Percentiles rank a stretch among this genome's conserved stretches.
Conservation (phyloP, 2,329 filamentous ascomycete genomes). For the Ophiognomonia clavigignenti-juglandacearum region DNA sequence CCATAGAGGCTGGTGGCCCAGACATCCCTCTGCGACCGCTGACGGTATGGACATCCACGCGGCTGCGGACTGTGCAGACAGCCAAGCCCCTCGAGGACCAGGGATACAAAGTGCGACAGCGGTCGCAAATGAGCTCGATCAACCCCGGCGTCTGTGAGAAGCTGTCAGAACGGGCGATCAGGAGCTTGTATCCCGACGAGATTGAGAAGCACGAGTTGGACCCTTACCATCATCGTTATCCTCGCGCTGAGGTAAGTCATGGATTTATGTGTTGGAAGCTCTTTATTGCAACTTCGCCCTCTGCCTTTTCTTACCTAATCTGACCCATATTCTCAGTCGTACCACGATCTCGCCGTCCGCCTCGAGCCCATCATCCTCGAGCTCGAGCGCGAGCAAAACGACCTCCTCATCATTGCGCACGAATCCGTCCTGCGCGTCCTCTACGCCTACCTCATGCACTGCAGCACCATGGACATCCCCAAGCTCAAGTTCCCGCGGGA, state of each 20-base stretch:
- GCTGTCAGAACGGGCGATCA: conserved; percentile 78
- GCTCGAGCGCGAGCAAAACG: conserved; percentile 92
- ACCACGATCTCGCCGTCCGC: conserved; percentile 96
- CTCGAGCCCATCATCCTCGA: conserved; percentile 97
- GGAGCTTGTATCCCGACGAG: conserved; percentile 80
- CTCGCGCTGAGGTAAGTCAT: conserved; percentile 73
- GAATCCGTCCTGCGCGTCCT: conserved; percentile 96
- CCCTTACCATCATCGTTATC: conserved; percentile 95
- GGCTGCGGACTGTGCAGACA: conserved; percentile 86
- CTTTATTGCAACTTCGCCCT: too few species aligned
- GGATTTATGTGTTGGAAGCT: too few species aligned
- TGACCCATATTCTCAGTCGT: conserved; percentile 57
- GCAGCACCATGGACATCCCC: conserved; percentile 91
- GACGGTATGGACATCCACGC: conserved; percentile 91
- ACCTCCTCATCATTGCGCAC: conserved; percentile 96
- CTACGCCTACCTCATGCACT: conserved; percentile 98
- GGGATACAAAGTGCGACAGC: conserved; percentile 83
- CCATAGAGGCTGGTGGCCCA: conserved; percentile 63
- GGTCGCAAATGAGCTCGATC: conserved; percentile 94
- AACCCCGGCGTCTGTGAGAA: conserved; percentile 96
- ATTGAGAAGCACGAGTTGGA: conserved; percentile 89
- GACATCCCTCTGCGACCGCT: conserved; percentile 71
- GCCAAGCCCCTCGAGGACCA: conserved; percentile 71
- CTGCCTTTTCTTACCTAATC: conserved; percentile 5
- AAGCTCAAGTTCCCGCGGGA: conserved; percentile 89